Evolutionary conservation across 441 rosid genomes (phyloP), one percentile per base, ranked within the genome.

Genomic region (Raphanus hybrid): DNA sequence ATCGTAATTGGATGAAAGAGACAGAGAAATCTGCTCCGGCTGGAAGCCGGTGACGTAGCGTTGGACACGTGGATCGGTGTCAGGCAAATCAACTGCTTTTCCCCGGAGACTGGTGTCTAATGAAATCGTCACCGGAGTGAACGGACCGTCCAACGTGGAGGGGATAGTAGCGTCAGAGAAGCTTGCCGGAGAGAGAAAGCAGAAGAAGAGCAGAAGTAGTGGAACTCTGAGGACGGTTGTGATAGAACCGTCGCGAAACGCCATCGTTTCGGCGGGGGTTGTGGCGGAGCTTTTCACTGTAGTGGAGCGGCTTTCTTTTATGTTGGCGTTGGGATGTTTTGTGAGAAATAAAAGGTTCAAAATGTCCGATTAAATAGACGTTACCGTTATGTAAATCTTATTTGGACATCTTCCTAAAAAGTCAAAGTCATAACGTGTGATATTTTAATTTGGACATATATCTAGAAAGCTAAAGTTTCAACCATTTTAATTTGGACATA

Each of bases 21-120:
- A 76, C 11, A 91, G 70, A 1, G 95, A 88, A 65, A 94, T 85
- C 77, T 94, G 98, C 81, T 94, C 97, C 3, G 98, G 98, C 75
- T 82, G 78, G 77, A 91, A 87, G 4, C 90, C 93, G n/a, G 69
- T 72, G 68, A 81, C 97, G 3, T 76, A 83, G 23, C 97, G 90
- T 58, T 75, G 90, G 62, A 92, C 93, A 15, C 96, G 88, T 70
- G 88, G 84, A 76, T 94, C 97, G 50, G 86, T 81, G 70, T 86
- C 92, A 16, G 98, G 96, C 73, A 94, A 84, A 57, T 94, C 97
- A 50, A 89, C 80, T 71, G 97, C 92, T 77, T 78, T 77, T 7
- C 97, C 95, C 0, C 96, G 92, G 62, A 85, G 83, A 69, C 78
- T 48, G 50, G 83, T 80, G 75, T 91, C 95, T 78, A 87, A 82